Evolutionary conservation across 2,329 filamentous ascomycete species (phyloP), one percentile per base, ranked within the genome.

Genomic region (Capronia epimyces): DNA sequence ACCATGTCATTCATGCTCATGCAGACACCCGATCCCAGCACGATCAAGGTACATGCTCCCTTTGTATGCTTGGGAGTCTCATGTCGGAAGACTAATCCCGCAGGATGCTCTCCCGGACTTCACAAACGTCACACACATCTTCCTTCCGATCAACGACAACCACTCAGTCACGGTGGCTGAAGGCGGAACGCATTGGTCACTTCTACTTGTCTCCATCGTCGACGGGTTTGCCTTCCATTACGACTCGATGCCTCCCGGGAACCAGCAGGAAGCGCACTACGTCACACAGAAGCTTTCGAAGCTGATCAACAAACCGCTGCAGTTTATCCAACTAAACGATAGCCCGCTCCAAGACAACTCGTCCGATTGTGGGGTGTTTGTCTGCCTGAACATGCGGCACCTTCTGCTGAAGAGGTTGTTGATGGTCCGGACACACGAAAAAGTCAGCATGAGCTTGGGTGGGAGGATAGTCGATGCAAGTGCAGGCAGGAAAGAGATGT

Each of bases 211-310:
- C 25, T 89, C 84, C 10, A 79, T 89, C 34, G 82, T 95, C 43
- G 93, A 98, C 65, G 83, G 88, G 7, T 83, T 95, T 2, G 88
- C 91, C 0, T 98, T 98, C 68, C 93, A 98, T 74, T 98, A 98
- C 71, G 93, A 98, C 71, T 91, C 86, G 1, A 76, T 97, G 21
- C 79, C 80, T 1, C 82, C 83, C 1, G 79, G 81, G 32, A 97
- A 98, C 69, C 79, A 81, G 53, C 71, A 76, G 36, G 87, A 94
- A 59, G 93, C 88, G 0, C 77, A 79, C 44, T 72, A 79, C 1
- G 85, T 86, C 5, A 81, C 85, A 0, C 71, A 78, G 42, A 87
- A 89, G 62, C 75, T 98, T 37, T 76, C 79, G 21, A 72, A 74
- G 25, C 72, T 97, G 24, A 76, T 97, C 27, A 79, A 80, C 50